Base-by-base conservation (phyloP, 2,329 filamentous ascomycete genomes). In the Calonectria crousiana region DNA sequence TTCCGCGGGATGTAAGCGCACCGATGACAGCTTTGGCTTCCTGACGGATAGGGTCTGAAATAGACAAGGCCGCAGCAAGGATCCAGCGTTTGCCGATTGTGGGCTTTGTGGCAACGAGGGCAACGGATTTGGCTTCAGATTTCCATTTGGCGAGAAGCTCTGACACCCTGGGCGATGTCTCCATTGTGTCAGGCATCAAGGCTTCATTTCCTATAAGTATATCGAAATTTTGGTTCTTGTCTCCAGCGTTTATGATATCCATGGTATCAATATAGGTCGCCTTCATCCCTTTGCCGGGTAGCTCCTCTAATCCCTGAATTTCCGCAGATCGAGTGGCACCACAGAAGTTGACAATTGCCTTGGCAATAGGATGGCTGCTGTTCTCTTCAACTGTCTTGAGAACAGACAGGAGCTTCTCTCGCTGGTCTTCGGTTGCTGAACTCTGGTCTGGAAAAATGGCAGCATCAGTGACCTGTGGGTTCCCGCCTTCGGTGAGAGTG, bases 41-140 rank as follows among this genome's bases (percentile, higher is more conserved):
- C 0, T 91, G 90, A 3, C 96, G 93, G 76, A 98, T 90, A 1
- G 95, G 92, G 78, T 98, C 96, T 0, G 95, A 93, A 64, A 96
- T 93, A 60, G 95, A 92, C 77, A 98, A 92, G 14, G 92, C 88
- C 0, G 93, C 92, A 0, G 89, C 87, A 8, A 97, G 87, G 3
- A 82, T 81, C 86, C 89, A 92, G 2, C 75, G 38, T n/a, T 71
- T 30, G 6, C 75, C 49, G 41, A 67, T 60, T 26, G 69, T 71
- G 18, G 76, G 70, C 74, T 84, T 86, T 23, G 86, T 87, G 18
- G 91, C 91, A 9, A 89, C 86, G n/a, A 93, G 84, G 0, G 91
- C 91, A 6, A 94, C 86, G 0, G 92, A 93, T 81, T 93, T 92
- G 76, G 91, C 92, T 75, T 92, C 87, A 6, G 81, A 81, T 78